Base-by-base conservation (phyloP, 1,284 basidiomycete species). In the Baeospora myosura region DNA sequence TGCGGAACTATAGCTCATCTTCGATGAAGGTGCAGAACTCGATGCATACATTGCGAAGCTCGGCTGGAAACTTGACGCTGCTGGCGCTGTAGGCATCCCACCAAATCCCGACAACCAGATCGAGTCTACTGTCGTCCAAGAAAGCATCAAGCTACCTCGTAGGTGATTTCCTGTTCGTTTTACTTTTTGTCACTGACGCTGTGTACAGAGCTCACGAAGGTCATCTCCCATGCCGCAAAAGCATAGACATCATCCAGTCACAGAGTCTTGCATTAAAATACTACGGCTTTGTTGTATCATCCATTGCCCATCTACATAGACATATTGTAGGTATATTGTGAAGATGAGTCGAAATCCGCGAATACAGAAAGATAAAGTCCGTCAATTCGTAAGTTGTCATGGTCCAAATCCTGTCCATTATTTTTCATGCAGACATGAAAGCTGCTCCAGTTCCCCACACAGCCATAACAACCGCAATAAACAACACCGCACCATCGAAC, bases 101-200 rank as follows among this genome's bases (percentile, higher is more conserved):
- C 74, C 81, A 38, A 94, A 93, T 62, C 86, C 85, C n/a, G 89
- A 94, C 63, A 97, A 96, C 64, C 87, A 92, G 57, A 90, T 96
- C 56, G 88, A 92, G 62, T 88, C 92, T 0, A 88, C 88, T n/a
- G 78, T 95, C 30, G 87, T 95, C 33, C 88, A 90, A 63, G 93
- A 96, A 69, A 82, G 75, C 53, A 87, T 96, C 50, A 85, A 86
- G 61, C 70, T 96, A 44, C 81, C 82, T 51, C 93, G 91, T 94
- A 65, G 61, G 88, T 21, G 25, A 38, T 25, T 50, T 43, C 20
- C 42, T 39, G 8, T 38, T 31, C 21, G 14, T 34, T 6, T 29
- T 32, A 31, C 34, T 3, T 11, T 21, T 40, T 21, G 17, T 40
- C 38, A 35, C 26, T 45, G 26, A 40, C 24, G 34, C 2, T 42